Evolutionary conservation across 345 rosid species (phyloP).

Genomic region (Kernera saxatilis): DNA sequence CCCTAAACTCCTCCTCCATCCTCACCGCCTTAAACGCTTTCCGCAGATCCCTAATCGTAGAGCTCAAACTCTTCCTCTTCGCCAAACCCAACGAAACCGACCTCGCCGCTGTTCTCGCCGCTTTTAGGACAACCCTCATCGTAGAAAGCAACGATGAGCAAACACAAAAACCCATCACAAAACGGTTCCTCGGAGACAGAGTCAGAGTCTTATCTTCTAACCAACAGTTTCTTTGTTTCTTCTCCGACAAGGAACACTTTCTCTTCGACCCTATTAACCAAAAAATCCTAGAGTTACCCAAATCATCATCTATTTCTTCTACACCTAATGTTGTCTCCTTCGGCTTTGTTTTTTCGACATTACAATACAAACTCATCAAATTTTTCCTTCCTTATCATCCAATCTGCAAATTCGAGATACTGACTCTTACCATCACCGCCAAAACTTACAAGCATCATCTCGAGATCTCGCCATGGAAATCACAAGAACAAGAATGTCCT

Average conservation of each 20-base stretch:
- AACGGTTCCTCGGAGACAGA: neutral
- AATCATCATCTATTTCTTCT: neutral
- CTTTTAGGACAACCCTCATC: neutral
- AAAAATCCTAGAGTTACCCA: constrained; percentile 11
- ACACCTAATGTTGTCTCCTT: neutral
- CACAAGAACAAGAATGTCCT: constrained; percentile 10
- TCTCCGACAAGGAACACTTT: neutral
- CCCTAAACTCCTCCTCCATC: neutral
- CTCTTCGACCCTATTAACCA: constrained; percentile 21
- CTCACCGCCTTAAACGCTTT: neutral
- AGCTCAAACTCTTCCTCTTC: constrained; percentile 9
- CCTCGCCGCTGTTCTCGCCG: neutral
- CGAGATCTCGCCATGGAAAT: constrained; percentile 19
- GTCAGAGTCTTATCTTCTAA: constrained; percentile 20
- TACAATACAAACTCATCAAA: constrained; percentile 19
- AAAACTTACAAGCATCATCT: neutral
- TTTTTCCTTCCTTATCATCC: constrained; percentile 4
- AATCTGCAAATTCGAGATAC: constrained; percentile 18
- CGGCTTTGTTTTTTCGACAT: constrained; percentile 12
- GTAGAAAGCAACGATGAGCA: neutral
- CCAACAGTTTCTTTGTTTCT: constrained; percentile 21
- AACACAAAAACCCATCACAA: constrained; percentile 8
- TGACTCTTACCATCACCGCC: neutral
- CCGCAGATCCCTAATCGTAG: neutral
- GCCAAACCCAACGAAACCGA: constrained; percentile 3